Evolutionary conservation across 1,284 basidiomycete species (phyloP).

Genomic region (Singerocomus inundabilis): DNA sequence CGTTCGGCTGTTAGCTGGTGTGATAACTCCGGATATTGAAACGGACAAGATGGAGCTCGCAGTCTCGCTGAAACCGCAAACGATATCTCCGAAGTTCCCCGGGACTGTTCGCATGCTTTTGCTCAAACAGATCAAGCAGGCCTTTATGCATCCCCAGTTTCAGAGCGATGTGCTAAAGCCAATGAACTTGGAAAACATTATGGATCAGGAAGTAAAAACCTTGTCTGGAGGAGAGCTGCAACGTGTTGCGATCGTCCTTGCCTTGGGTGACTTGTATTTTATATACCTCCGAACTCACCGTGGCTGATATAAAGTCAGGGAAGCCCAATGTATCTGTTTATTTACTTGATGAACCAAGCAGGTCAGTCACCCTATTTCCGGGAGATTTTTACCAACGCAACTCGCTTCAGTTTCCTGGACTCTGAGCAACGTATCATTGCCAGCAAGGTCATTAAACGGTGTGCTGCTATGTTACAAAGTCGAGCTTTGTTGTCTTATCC

Average conservation of each 20-base stretch:
- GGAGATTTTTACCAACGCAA: conserved; percentile 5
- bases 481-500: conserved; percentile 4
- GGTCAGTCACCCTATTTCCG: conserved; percentile 36
- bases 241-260: conserved; percentile 91
- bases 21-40: conserved; percentile 76
- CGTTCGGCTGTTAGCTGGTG: conserved; percentile 88
- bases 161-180: conserved; percentile 95
- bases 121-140: conserved; percentile 88
- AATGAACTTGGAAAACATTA: conserved; percentile 88
- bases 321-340: conserved; percentile 83
- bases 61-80: conserved; percentile 94
- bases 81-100: conserved; percentile 93
- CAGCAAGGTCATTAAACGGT: conserved; percentile 95
- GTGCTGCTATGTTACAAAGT: conserved; percentile 17
- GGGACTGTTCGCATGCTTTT: conserved; percentile 92
- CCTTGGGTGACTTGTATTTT: conserved; percentile 54
- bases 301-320: conserved; percentile 38
- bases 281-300: neutral
- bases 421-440: conserved; percentile 98
- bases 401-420: conserved; percentile 75
- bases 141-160: conserved; percentile 98
- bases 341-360: conserved; percentile 83
- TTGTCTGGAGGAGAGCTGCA: conserved; percentile 96
- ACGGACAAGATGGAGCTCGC: conserved; percentile 75
- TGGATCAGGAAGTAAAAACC: conserved; percentile 96